Conservation (phyloP, 768 basidiomycete genomes). For the Boletus sp. region DNA sequence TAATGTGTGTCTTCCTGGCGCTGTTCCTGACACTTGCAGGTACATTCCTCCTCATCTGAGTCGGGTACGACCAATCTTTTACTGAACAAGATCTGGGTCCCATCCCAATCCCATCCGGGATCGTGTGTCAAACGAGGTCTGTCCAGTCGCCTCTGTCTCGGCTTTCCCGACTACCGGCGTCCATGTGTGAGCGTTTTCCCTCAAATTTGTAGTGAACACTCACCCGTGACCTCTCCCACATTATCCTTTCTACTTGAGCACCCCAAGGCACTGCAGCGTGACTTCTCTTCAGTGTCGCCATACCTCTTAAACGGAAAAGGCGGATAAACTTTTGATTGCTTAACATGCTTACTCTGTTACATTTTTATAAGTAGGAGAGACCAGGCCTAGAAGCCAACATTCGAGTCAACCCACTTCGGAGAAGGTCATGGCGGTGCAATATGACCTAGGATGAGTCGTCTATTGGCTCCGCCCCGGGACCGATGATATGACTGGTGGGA, state of each 20-base stretch:
- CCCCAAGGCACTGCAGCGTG: slow-evolving; percentile 10
- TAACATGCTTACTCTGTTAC: background rate
- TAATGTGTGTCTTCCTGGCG: background rate
- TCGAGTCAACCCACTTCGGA: slow-evolving; percentile 10
- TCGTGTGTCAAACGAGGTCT: slow-evolving; percentile 15
- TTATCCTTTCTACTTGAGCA: background rate
- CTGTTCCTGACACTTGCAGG: background rate
- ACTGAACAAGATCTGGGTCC: slow-evolving; percentile 6
- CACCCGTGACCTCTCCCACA: slow-evolving; percentile 15
- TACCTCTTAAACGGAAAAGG: background rate
- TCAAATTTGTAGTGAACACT: background rate
- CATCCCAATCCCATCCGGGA: slow-evolving; percentile 26
- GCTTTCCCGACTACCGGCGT: slow-evolving; percentile 11
- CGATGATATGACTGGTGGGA: background rate
- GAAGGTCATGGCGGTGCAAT: background rate
- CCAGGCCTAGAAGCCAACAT: background rate
- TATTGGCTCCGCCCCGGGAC: background rate
- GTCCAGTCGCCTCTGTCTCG: slow-evolving; percentile 7
- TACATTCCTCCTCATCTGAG: background rate
- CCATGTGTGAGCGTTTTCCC: background rate
- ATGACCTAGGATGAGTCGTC: slow-evolving; percentile 17
- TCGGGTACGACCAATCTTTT: background rate
- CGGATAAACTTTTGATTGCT: background rate
- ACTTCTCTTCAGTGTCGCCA: slow-evolving; percentile 21
- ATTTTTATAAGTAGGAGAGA: slow-evolving; percentile 14